Percentiles rank a stretch among this genome's conserved stretches.
phyloP scores from a whole-genome alignment of 2,329 filamentous ascomycete genomes.

The Periconia sp. region DNA sequence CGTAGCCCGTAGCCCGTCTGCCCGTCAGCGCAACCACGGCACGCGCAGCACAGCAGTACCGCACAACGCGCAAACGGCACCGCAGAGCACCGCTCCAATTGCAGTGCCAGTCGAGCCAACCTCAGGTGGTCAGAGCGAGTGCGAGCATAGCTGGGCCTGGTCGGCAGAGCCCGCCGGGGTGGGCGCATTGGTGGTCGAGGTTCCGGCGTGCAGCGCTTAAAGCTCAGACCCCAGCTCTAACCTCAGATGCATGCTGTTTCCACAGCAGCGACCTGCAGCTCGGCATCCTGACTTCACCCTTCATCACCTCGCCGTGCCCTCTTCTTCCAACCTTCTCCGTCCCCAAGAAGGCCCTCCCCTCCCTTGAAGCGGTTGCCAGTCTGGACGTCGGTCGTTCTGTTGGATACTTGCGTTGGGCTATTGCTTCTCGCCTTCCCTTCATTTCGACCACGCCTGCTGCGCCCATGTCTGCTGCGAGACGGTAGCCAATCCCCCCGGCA shows the following conservation, averaged over 20 bases:
- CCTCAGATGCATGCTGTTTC: slow-evolving; percentile 30
- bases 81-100: too few relatives aligned
- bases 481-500: slow-evolving; percentile 23
- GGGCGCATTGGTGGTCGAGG: slow-evolving; percentile 16
- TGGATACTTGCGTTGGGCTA: slow-evolving; percentile 28
- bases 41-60: too few relatives aligned
- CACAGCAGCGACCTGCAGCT: slow-evolving; percentile 32
- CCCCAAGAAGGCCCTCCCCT: slow-evolving; percentile 44
- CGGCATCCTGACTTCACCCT: slow-evolving; percentile 46
- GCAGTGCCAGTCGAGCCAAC: too few relatives aligned
- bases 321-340: slow-evolving; percentile 47
- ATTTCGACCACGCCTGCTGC: slow-evolving; percentile 25
- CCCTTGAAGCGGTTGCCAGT: slow-evolving; percentile 26
- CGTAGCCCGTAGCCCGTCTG: too few relatives aligned
- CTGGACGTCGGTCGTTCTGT: slow-evolving; percentile 33
- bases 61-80: too few relatives aligned
- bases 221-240: slow-evolving; percentile 37
- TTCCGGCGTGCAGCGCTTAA: slow-evolving; percentile 35
- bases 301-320: slow-evolving; percentile 34
- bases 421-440: slow-evolving; percentile 29
- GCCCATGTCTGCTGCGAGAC: slow-evolving; percentile 31
- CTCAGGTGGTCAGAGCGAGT: too few relatives aligned
- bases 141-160: too few relatives aligned
- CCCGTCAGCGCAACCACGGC: too few relatives aligned
- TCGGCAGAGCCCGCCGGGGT: slow-evolving; percentile 15